Evolutionary conservation across 2,329 filamentous ascomycete genomes (phyloP).

Genomic region (Sporothrix pseudoabietina): DNA sequence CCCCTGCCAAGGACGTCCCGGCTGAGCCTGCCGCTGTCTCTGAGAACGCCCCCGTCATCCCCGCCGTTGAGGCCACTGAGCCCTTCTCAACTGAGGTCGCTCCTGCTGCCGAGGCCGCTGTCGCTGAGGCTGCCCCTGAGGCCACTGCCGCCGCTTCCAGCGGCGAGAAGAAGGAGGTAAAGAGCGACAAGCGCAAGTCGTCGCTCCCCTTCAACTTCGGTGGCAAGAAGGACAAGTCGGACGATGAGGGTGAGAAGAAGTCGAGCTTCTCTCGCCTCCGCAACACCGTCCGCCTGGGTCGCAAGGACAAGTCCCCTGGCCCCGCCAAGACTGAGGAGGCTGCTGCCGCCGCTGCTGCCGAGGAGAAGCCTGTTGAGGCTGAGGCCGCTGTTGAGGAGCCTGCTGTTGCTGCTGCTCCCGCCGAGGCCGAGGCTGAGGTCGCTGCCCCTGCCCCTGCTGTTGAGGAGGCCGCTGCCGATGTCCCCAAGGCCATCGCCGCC

Average conservation of each 20-base stretch:
- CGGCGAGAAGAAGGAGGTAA: constrained; percentile 65
- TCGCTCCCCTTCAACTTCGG: constrained; percentile 69
- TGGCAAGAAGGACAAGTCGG: constrained; percentile 75
- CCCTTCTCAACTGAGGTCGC: constrained; percentile 59
- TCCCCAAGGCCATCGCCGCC: constrained; percentile 43
- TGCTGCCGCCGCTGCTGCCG: constrained; percentile 43
- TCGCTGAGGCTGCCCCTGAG: constrained; percentile 43
- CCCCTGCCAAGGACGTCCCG: constrained; percentile 49
- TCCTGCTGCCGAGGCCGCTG: constrained; percentile 47
- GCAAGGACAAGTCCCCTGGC: constrained; percentile 50
- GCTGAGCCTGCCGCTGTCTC: constrained; percentile 48
- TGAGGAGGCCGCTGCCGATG: constrained; percentile 41
- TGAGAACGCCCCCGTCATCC: constrained; percentile 61
- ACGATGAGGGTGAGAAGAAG: constrained; percentile 65
- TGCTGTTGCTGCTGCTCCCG: constrained; percentile 40
- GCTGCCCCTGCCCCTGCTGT: constrained; percentile 38
- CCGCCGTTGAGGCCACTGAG: constrained; percentile 59
- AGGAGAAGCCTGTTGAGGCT: constrained; percentile 40
- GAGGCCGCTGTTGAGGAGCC: constrained; percentile 42
- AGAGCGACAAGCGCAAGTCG: constrained; percentile 79
- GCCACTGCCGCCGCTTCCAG: constrained; percentile 48
- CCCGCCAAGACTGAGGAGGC: constrained; percentile 46
- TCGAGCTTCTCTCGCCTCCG: constrained; percentile 63
- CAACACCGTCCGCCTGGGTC: constrained; percentile 56
- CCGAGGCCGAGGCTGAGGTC: constrained; percentile 40